These are phyloP conservation scores for Atkinsonella texensis DNA, from an alignment of 2,329 filamentous ascomycete species.

Conservation along the genomic window DNA sequence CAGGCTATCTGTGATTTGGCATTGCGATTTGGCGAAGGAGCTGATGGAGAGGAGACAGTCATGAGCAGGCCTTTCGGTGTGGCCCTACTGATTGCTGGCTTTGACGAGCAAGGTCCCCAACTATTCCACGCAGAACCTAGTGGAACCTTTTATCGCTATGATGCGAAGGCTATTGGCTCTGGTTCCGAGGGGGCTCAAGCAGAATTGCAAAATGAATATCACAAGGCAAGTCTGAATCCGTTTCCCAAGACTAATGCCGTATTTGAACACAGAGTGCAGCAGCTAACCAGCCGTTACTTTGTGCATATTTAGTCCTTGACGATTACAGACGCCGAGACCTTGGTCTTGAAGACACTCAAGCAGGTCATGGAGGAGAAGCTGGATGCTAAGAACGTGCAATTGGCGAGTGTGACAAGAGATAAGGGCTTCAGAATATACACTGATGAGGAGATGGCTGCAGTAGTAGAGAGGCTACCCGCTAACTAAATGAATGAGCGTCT, in stretches of 20 bases:
- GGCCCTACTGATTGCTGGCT: conserved; percentile 88
- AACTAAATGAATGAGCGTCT: conserved; percentile 32
- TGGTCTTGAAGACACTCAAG: conserved; percentile 95
- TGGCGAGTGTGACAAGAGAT: conserved; percentile 95
- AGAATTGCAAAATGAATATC: conserved; percentile 96
- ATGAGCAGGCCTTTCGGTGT: conserved; percentile 98
- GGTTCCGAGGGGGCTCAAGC: conserved; percentile 96
- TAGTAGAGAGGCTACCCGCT: conserved; percentile 70
- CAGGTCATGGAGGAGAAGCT: conserved; percentile 99
- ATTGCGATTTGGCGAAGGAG: conserved; percentile 90
- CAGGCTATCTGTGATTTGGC: conserved; percentile 98
- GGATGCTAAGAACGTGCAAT: conserved; percentile 95
- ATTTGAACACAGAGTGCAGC: background rate
- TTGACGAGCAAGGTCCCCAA: conserved; percentile 92
- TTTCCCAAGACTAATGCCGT: background rate
- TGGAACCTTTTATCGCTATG: conserved; percentile 97
- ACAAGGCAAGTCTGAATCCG: conserved; percentile 48
- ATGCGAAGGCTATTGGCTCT: conserved; percentile 96
- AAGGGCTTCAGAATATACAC: conserved; percentile 98
- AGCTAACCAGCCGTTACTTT: background rate
- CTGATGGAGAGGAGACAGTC: conserved; percentile 95
- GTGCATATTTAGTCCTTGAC: conserved; percentile 58
- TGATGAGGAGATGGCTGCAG: conserved; percentile 90
- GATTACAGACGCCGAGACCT: conserved; percentile 80
- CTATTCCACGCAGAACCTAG: conserved; percentile 97